Conservation (phyloP, 495 filamentous ascomycete species). For the Letharia lupina region DNA sequence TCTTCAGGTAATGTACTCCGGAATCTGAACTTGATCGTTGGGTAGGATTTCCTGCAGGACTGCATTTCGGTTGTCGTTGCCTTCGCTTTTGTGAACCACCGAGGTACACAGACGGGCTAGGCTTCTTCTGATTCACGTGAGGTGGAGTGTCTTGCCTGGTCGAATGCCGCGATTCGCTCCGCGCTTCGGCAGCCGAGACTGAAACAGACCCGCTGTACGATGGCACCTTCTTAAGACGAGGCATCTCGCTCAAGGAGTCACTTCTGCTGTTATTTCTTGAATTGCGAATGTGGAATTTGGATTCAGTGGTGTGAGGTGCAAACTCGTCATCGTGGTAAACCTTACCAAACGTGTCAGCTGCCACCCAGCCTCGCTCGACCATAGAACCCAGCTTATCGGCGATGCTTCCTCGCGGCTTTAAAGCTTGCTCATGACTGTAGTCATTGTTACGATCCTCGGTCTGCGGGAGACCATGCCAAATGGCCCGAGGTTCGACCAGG, state of each 20-base stretch:
- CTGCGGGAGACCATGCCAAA: neutral
- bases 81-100: neutral
- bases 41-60: neutral
- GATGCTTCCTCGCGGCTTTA: slow-evolving; percentile 7
- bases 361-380: slow-evolving; percentile 10
- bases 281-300: neutral
- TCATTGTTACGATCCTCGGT: neutral
- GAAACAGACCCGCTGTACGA: neutral
- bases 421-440: neutral
- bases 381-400: slow-evolving; percentile 11
- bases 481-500: slow-evolving; percentile 2
- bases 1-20: neutral
- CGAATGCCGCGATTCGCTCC: neutral
- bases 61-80: neutral
- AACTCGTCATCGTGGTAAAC: neutral
- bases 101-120: neutral
- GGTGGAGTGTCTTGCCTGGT: neutral
- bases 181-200: neutral
- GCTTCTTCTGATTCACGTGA: neutral
- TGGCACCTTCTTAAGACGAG: neutral
- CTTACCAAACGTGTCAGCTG: slow-evolving; percentile 4
- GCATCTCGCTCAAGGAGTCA: neutral
- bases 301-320: neutral
- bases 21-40: slow-evolving; percentile 7
- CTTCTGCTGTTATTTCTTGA: neutral